A percentile compares a stretch with the other conserved stretches of the same genome.
phyloP scores from a whole-genome alignment of 805 yeast species.

The Saccharomyces jurei region DNA sequence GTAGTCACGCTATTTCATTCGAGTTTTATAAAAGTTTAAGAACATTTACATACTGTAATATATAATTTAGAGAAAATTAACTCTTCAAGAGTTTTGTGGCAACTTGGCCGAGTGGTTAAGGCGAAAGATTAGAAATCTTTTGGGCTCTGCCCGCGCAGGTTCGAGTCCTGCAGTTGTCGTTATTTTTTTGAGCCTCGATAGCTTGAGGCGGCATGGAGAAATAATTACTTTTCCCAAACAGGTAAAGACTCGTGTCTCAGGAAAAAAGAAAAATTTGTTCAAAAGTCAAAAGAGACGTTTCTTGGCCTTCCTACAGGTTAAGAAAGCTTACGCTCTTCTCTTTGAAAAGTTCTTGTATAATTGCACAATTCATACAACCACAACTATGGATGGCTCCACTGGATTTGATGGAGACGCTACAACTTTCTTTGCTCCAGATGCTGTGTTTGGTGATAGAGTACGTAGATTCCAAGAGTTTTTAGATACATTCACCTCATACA shows the following conservation, averaged over 20 bases:
- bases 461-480: conserved; percentile 84
- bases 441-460: conserved; percentile 69
- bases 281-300: background rate
- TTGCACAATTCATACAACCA: background rate
- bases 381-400: background rate
- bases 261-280: background rate
- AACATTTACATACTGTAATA: no score
- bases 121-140: conserved; percentile 51
- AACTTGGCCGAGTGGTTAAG: conserved; percentile 56
- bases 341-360: background rate
- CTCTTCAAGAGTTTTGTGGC: conserved; percentile 16
- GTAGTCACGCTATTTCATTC: no score
- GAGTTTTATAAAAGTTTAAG: no score
- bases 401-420: conserved; percentile 7
- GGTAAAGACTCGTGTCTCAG: background rate
- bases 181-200: conserved; percentile 22
- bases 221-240: background rate
- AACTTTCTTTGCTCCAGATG: conserved; percentile 31
- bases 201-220: background rate
- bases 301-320: background rate
- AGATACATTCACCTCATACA: conserved; percentile 57
- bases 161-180: conserved; percentile 64
- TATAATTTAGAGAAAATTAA: no score
- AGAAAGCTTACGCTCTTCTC: background rate
- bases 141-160: conserved; percentile 50